These are phyloP conservation scores for Diversispora epigaea DNA, from an alignment of 192 early-diverging fungal genomes.

Conservation along the genomic window DNA sequence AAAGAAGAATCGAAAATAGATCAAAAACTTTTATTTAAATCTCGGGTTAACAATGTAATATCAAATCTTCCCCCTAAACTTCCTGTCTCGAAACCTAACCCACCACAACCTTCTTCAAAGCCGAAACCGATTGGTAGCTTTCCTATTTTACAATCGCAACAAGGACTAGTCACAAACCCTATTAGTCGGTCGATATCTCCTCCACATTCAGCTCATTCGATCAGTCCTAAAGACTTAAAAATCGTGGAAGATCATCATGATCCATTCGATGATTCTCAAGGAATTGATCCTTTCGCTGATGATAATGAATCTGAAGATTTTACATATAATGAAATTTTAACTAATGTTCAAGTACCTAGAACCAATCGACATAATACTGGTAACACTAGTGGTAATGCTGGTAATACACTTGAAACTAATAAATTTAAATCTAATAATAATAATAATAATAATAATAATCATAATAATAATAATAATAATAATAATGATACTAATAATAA, in stretches of 20 bases:
- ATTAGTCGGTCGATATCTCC: too few relatives aligned
- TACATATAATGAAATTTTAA: not conserved
- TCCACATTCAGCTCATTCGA: not conserved
- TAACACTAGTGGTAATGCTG: not conserved
- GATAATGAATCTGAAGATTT: not conserved
- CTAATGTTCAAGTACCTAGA: not conserved
- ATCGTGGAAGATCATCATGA: not conserved
- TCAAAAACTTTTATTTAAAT: not conserved
- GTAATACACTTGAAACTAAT: too few relatives aligned
- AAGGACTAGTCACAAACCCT: too few relatives aligned
- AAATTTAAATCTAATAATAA: too few relatives aligned
- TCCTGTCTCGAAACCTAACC: not conserved
- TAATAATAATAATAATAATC: not conserved
- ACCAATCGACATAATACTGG: not conserved
- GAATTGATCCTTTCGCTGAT: constrained; percentile 26
- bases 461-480: not conserved
- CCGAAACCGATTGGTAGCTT: too few relatives aligned
- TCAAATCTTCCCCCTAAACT: not conserved
- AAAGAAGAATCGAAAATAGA: not conserved
- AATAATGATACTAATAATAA: not conserved
- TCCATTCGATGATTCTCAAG: constrained; percentile 28
- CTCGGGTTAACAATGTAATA: not conserved
- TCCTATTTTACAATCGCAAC: too few relatives aligned
- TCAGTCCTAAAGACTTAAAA: not conserved
- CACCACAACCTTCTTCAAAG: not conserved